Percentiles rank a stretch among this genome's conserved stretches.
These are phyloP conservation scores for Hyphodiscus sp. DNA, from an alignment of 2,329 filamentous ascomycete genomes.

Conservation along the genomic window DNA sequence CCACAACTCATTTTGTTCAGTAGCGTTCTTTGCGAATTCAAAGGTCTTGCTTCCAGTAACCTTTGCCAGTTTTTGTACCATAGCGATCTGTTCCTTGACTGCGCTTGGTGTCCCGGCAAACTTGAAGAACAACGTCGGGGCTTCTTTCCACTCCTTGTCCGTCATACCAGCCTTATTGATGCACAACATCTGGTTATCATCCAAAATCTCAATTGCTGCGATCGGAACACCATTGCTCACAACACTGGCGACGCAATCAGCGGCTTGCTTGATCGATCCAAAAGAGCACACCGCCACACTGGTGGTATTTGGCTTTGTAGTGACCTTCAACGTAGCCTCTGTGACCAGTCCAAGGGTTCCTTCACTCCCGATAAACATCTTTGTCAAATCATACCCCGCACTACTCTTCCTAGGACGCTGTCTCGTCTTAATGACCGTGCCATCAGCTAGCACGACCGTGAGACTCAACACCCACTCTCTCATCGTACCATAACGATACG, in stretches of 20 bases:
- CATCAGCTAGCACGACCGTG: conserved; percentile 81
- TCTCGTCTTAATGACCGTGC: conserved; percentile 77
- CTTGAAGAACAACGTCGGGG: conserved; percentile 78
- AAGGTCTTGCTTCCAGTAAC: conserved; percentile 59
- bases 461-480: conserved; percentile 81
- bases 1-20: conserved; percentile 75
- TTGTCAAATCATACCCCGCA: conserved; percentile 86
- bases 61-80: conserved; percentile 59
- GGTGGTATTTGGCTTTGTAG: conserved; percentile 70
- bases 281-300: conserved; percentile 73
- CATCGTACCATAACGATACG: conserved; percentile 86
- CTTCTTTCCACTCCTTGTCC: conserved; percentile 60
- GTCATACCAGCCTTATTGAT: conserved; percentile 63
- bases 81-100: conserved; percentile 72
- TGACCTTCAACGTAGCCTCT: conserved; percentile 83
- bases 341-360: conserved; percentile 88
- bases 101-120: conserved; percentile 63
- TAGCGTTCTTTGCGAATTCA: conserved; percentile 64
- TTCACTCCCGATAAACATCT: conserved; percentile 84
- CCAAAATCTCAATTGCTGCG: conserved; percentile 86
- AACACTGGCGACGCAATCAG: conserved; percentile 68
- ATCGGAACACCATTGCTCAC: conserved; percentile 77
- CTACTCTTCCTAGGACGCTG: conserved; percentile 85
- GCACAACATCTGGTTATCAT: conserved; percentile 80
- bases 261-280: conserved; percentile 34